Conservation (phyloP, 768 basidiomycete species). For the Leccinum boreale region DNA sequence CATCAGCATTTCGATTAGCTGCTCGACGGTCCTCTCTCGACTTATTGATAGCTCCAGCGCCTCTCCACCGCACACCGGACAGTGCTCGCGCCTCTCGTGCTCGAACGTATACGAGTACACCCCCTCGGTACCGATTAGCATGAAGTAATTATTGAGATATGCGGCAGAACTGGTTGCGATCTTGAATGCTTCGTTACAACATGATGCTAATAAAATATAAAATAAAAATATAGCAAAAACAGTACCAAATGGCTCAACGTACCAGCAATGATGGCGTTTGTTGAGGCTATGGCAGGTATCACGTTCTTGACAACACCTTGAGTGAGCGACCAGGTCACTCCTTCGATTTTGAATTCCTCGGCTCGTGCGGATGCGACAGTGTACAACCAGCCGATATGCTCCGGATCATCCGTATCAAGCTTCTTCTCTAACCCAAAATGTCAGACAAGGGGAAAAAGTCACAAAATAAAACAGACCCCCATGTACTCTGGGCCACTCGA, state of each 20-base stretch:
- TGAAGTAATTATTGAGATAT: conserved; percentile 95
- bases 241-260: conserved; percentile 13
- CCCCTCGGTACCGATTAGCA: conserved; percentile 95
- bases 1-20: conserved; percentile 80
- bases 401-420: conserved; percentile 95
- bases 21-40: conserved; percentile 75
- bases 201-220: conserved; percentile 61
- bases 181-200: conserved; percentile 99
- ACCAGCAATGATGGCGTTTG: conserved; percentile 98
- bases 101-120: conserved; percentile 98
- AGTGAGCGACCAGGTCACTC: conserved; percentile 95
- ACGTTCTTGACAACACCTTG: conserved; percentile 99
- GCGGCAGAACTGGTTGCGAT: conserved; percentile 94
- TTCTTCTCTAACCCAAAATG: conserved; percentile 62
- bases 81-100: conserved; percentile 88
- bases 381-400: conserved; percentile 94
- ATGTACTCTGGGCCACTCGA: conserved; percentile 96
- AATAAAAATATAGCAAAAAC: neutral
- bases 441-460: neutral
- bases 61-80: conserved; percentile 96
- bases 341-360: conserved; percentile 94
- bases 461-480: conserved; percentile 53
- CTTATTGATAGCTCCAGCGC: conserved; percentile 69
- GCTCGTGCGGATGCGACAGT: conserved; percentile 78
- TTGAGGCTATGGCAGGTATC: conserved; percentile 97